Conservation (phyloP, 345 rosid species). For the thale cress (Arabidopsis thaliana) region TAIR10.1 NC_003074.8:2198001-2198500, state of each 20-base stretch:
- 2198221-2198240: slow-evolving; percentile 38
- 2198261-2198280: slow-evolving; percentile 33
- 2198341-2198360: slow-evolving; percentile 37
- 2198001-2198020: neutral
- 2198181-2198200: slow-evolving; percentile 43
- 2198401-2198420: slow-evolving; percentile 34
- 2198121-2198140: slow-evolving; percentile 28
- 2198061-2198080: slow-evolving; percentile 7
- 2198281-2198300: slow-evolving; percentile 31
- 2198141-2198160: slow-evolving; percentile 30
- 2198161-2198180: slow-evolving; percentile 29
- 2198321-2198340: neutral
- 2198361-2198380: slow-evolving; percentile 42
- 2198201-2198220: slow-evolving; percentile 35
- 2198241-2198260: slow-evolving; percentile 34
- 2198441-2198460: slow-evolving; percentile 39
- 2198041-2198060: slow-evolving; percentile 2
- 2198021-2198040: neutral
- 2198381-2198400: slow-evolving; percentile 43
- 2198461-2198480: neutral
- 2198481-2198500: slow-evolving; percentile 4
- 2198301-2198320: slow-evolving; percentile 28
- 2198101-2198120: neutral
- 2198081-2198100: neutral
- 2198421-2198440: slow-evolving; percentile 34